Percentiles rank a stretch among this genome's conserved stretches.
phyloP scores from a whole-genome alignment of 768 basidiomycete species.

The Boletus speciosus region DNA sequence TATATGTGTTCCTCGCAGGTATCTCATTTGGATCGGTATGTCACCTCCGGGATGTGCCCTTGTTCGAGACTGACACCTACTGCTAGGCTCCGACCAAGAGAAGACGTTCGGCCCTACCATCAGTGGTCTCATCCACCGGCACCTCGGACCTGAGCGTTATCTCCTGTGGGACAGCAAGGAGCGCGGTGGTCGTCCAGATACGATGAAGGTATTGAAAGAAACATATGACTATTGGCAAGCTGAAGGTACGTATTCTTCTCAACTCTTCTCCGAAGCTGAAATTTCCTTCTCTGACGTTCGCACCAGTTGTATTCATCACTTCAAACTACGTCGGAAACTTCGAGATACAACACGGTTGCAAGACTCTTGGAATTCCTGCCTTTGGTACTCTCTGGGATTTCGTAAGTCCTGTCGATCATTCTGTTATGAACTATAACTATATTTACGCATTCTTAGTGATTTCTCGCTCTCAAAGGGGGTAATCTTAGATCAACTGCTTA shows the following conservation, averaged over 20 bases:
- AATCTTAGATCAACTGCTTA: background rate
- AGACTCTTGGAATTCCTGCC: slow-evolving; percentile 61
- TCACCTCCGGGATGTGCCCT: background rate
- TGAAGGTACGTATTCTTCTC: slow-evolving; percentile 44
- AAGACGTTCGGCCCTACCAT: slow-evolving; percentile 84
- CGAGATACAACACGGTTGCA: slow-evolving; percentile 79
- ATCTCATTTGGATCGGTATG: slow-evolving; percentile 74
- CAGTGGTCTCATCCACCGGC: slow-evolving; percentile 63
- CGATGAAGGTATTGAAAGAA: slow-evolving; percentile 72
- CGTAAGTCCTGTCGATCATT: slow-evolving; percentile 27
- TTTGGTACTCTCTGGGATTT: slow-evolving; percentile 76
- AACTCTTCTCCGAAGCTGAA: background rate
- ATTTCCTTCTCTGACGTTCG: background rate
- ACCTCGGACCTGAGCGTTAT: slow-evolving; percentile 70
- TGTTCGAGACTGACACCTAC: slow-evolving; percentile 9
- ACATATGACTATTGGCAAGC: slow-evolving; percentile 67
- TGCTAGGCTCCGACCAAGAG: slow-evolving; percentile 71
- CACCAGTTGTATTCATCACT: slow-evolving; percentile 71
- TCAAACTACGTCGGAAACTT: slow-evolving; percentile 78
- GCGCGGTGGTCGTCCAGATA: slow-evolving; percentile 71
- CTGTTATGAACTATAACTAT: background rate
- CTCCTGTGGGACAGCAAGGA: slow-evolving; percentile 76
- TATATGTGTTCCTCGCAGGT: slow-evolving; percentile 41
- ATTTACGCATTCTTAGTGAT: slow-evolving; percentile 20
- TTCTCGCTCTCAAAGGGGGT: background rate